These are phyloP conservation scores for Penicillium argentinense DNA, from an alignment of 495 filamentous ascomycete species.

Conservation along the genomic window DNA sequence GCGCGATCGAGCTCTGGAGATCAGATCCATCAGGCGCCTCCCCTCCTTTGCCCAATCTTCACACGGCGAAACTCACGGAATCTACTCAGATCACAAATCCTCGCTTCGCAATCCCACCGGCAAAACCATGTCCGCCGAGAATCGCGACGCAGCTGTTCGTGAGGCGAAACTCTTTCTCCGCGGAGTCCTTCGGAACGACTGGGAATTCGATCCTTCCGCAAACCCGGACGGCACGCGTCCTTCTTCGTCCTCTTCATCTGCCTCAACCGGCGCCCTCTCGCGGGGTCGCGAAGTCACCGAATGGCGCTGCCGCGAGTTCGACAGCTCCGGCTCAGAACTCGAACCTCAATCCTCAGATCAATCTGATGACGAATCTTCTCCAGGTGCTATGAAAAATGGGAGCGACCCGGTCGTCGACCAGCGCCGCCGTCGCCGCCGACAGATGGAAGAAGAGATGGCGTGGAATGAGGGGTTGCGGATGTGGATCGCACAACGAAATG, in stretches of 20 bases:
- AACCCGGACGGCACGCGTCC: conserved; percentile 24
- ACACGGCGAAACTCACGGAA: background rate
- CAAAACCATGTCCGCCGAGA: conserved; percentile 27
- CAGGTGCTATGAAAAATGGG: conserved; percentile 3
- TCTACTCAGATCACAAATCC: background rate
- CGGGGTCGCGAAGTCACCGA: conserved; percentile 33
- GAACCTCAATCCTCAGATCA: conserved; percentile 36
- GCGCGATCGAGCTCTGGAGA: background rate
- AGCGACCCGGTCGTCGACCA: conserved; percentile 40
- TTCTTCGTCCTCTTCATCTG: conserved; percentile 22
- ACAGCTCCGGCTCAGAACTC: conserved; percentile 44
- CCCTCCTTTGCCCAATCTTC: background rate
- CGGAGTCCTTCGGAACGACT: conserved; percentile 45
- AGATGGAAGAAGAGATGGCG: conserved; percentile 68
- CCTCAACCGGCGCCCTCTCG: conserved; percentile 14
- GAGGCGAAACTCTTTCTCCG: conserved; percentile 44
- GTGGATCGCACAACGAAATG: conserved; percentile 73
- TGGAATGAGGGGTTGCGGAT: conserved; percentile 82
- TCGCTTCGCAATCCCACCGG: conserved; percentile 1
- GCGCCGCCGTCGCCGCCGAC: conserved; percentile 57
- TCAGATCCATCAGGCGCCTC: background rate
- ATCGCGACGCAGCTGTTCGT: conserved; percentile 43
- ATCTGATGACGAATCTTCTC: conserved; percentile 10
- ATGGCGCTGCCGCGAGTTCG: conserved; percentile 46
- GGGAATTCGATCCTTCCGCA: conserved; percentile 37